Evolutionary conservation across 305 asterid genomes (phyloP), one percentile per base, ranked within the genome.

Genomic region (Andrographis paniculata): DNA sequence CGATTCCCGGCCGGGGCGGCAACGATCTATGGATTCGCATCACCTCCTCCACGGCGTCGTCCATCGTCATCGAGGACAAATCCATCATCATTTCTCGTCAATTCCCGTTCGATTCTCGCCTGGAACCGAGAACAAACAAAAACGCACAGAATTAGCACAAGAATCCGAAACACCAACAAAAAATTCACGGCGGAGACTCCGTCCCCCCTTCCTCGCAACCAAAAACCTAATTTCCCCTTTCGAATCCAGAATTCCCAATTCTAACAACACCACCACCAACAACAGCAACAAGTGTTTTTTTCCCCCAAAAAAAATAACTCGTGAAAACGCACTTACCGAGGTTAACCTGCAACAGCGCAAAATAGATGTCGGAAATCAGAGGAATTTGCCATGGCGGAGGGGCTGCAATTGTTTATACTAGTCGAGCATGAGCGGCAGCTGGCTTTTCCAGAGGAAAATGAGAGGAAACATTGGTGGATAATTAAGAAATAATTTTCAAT

Each of bases 1-100:
- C 99, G 52, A 91, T 74, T 31, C 73, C 83, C 4, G 99, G 99
- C 56, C 96, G 67, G 5, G 67, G 45, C 46, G 96, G 96, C 40
- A 91, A 52, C 47, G 94, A 78, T 64, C 85, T 73, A 65, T 91
- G 95, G 27, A 78, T 67, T 33, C 74, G 65, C 96, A 83, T 86
- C 41, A 86, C 75, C 62, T 80, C 75, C 16, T 71, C 82, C 42
- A 91, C 95, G 17, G 78, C 80, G 17, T 69, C 92, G 38, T 83
- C 89, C 14, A 64, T 53, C n/a, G 84, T 64, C 73, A 63, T 64
- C 71, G 42, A 50, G 1, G 68, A 49, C 45, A 71, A 37, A 47
- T 73, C 85, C 88, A 78, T 71, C 65, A 17, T 50, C 59, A 9
- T 41, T 51, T 31, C 21, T 17, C 48, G 44, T 46, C 24, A 43